Percentiles rank a stretch among this genome's conserved stretches.
phyloP scores from a whole-genome alignment of 805 yeast species.

The Wickerhamiella brachini region DNA sequence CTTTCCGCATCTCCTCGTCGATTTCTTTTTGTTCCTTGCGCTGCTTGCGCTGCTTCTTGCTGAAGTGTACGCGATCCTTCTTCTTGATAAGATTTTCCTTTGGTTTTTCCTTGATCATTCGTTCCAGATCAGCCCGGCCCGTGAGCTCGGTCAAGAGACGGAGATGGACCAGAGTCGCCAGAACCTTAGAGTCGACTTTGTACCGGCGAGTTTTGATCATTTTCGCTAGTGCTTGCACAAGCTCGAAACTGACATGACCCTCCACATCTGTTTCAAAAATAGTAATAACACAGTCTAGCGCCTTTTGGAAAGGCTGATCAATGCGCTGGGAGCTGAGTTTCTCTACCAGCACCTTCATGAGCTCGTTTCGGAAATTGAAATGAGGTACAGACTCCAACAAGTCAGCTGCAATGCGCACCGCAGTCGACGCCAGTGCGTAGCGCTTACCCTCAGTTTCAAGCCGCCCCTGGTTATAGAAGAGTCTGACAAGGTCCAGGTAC shows the following conservation, averaged over 20 bases:
- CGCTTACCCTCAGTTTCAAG: constrained; percentile 10
- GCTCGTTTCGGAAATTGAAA: constrained; percentile 71
- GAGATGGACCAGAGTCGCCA: constrained; percentile 58
- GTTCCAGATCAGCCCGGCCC: constrained; percentile 27
- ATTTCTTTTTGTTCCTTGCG: constrained; percentile 77
- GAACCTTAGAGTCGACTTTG: constrained; percentile 70
- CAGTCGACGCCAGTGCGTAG: constrained; percentile 25
- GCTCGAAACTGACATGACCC: constrained; percentile 69
- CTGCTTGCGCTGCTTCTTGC: constrained; percentile 80
- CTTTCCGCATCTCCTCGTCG: constrained; percentile 76
- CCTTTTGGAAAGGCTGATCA: constrained; percentile 38
- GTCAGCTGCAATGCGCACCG: constrained; percentile 70
- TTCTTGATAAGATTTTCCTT: constrained; percentile 46
- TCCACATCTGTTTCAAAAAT: constrained; percentile 63
- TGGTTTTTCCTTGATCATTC: constrained; percentile 32
- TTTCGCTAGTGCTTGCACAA: constrained; percentile 53
- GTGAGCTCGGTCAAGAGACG: constrained; percentile 27
- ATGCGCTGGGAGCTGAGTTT: constrained; percentile 43
- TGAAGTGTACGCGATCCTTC: constrained; percentile 78
- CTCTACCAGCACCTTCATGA: constrained; percentile 52
- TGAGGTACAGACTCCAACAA: constrained; percentile 52
- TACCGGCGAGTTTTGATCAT: constrained; percentile 60
- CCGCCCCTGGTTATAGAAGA: constrained; percentile 29
- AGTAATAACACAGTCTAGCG: constrained; percentile 54
- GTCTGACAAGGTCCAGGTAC: constrained; percentile 45